A percentile compares a stretch with the other conserved stretches of the same genome.
Conservation (phyloP, 2,329 filamentous ascomycete genomes). For the Periconia macrospinosa region DNA sequence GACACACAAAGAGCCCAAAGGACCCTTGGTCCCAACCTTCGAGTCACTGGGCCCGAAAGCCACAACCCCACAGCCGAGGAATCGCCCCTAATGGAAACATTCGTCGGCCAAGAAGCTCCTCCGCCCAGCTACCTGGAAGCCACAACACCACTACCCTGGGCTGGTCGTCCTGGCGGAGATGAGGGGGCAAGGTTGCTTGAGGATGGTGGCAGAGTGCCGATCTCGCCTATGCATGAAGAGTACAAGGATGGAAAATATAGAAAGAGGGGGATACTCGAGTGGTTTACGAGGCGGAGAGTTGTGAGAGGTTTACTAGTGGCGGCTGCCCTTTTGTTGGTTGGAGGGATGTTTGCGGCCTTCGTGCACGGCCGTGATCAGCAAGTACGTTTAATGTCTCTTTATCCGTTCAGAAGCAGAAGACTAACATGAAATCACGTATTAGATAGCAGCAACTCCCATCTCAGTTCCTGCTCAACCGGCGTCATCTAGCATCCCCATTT, state of each 20-base stretch:
- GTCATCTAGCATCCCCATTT: conserved; percentile 3
- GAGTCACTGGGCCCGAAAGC: conserved; percentile 6
- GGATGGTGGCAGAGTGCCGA: conserved; percentile 5
- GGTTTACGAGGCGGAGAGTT: conserved; percentile 24
- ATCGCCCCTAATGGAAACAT: conserved; percentile 28
- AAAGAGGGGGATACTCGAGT: conserved; percentile 18
- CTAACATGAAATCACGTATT: neutral
- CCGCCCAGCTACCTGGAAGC: conserved; percentile 38
- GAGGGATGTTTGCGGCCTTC: conserved; percentile 24
- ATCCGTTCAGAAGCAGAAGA: neutral
- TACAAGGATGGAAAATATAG: conserved; percentile 29
- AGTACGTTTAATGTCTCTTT: conserved; percentile 11
- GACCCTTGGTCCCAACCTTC: conserved; percentile 21
- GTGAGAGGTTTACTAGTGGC: conserved; percentile 22
- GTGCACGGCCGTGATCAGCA: conserved; percentile 19
- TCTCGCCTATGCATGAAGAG: conserved; percentile 19
- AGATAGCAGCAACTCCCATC: conserved; percentile 17
- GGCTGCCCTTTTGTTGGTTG: conserved; percentile 23
- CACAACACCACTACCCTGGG: conserved; percentile 36
- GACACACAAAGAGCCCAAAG: conserved; percentile 36
- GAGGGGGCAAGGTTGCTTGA: conserved; percentile 32
- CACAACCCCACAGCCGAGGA: conserved; percentile 16
- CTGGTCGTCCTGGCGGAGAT: conserved; percentile 27
- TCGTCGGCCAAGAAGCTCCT: conserved; percentile 24
- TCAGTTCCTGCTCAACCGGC: conserved; percentile 16